phyloP scores from a whole-genome alignment of 331 rosid genomes.

The Ulmus americana region DNA sequence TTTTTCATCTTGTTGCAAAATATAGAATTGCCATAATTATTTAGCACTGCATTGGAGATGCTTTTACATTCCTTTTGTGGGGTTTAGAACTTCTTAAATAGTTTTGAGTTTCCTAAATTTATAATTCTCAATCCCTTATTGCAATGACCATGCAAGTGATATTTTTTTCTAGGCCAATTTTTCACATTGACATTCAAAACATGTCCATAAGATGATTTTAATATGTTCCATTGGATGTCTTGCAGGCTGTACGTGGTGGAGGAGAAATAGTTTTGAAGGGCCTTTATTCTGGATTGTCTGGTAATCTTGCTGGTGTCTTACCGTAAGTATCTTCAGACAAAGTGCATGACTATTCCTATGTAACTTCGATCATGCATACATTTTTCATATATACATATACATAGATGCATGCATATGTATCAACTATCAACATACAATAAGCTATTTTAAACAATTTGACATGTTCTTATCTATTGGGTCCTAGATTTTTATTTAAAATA shows the following conservation, averaged over 20 bases:
- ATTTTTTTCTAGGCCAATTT: background rate
- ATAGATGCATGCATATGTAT: no score
- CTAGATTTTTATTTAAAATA: background rate
- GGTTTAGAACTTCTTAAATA: background rate
- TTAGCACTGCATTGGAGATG: background rate
- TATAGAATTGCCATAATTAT: background rate
- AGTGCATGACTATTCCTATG: constrained; percentile 8
- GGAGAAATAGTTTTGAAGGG: constrained; percentile 66
- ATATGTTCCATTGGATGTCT: background rate
- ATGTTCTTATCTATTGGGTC: background rate
- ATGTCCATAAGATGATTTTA: background rate
- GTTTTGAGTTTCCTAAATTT: background rate
- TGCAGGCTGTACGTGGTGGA: constrained; percentile 84
- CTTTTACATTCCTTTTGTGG: background rate
- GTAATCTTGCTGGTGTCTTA: constrained; percentile 86
- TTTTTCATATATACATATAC: background rate
- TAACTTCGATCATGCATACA: constrained; percentile 20
- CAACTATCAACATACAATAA: no score
- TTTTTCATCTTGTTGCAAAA: background rate
- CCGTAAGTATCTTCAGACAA: constrained; percentile 56
- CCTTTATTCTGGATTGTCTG: constrained; percentile 90
- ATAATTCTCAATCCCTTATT: background rate
- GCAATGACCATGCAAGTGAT: background rate
- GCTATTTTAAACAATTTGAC: background rate
- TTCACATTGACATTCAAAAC: background rate